phyloP scores from a whole-genome alignment of 768 basidiomycete species.

The Gymnopilus dilepis region DNA sequence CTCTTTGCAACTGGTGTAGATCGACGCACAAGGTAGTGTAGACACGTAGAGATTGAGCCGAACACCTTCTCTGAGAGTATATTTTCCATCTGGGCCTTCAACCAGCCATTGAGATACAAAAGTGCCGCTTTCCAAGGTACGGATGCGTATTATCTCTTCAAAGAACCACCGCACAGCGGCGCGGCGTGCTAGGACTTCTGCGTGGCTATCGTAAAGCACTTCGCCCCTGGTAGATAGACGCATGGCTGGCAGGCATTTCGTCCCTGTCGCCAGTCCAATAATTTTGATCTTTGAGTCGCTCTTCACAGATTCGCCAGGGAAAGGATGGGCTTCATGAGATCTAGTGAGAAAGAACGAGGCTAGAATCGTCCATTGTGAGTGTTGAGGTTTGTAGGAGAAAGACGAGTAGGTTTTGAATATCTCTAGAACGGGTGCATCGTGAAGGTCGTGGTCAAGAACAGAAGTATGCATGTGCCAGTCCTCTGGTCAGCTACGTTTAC shows the following conservation, averaged over 20 bases:
- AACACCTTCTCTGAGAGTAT: slow-evolving; percentile 50
- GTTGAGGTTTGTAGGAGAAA: slow-evolving; percentile 55
- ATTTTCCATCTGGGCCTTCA: slow-evolving; percentile 42
- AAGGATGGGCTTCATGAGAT: slow-evolving; percentile 17
- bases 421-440: slow-evolving; percentile 27
- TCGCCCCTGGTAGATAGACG: slow-evolving; percentile 74
- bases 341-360: slow-evolving; percentile 56
- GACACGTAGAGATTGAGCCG: slow-evolving; percentile 76
- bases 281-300: slow-evolving; percentile 43
- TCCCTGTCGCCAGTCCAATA: slow-evolving; percentile 80
- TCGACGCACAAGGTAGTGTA: slow-evolving; percentile 52
- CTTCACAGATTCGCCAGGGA: background rate
- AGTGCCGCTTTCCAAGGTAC: slow-evolving; percentile 24
- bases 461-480: slow-evolving; percentile 4
- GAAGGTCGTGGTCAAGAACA: slow-evolving; percentile 19
- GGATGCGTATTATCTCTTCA: slow-evolving; percentile 60
- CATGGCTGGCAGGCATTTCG: slow-evolving; percentile 77
- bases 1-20: background rate
- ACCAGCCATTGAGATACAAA: slow-evolving; percentile 63
- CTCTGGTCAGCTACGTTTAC: too few species aligned
- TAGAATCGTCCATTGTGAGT: slow-evolving; percentile 65
- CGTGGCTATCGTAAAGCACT: slow-evolving; percentile 87
- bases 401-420: slow-evolving; percentile 50
- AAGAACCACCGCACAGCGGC: slow-evolving; percentile 81
- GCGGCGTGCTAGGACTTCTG: slow-evolving; percentile 88